Evolutionary conservation across 2,329 filamentous ascomycete genomes (phyloP).

Genomic region (Cladophialophora carrionii): DNA sequence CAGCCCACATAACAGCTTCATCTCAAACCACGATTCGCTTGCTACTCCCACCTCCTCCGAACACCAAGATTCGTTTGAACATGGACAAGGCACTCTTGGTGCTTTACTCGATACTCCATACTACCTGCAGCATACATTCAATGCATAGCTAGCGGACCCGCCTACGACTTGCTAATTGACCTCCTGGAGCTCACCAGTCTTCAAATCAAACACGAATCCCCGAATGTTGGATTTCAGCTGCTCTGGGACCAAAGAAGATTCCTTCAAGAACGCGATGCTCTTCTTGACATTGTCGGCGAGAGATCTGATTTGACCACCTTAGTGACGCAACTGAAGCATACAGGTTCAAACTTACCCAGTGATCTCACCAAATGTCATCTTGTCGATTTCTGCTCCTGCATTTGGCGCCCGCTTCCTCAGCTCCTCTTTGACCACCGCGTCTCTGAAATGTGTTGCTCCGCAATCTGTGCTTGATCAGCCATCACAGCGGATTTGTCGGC

Average conservation of each 20-base stretch:
- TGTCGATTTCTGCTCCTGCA: slow-evolving; percentile 16
- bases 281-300: slow-evolving; percentile 25
- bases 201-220: slow-evolving; percentile 25
- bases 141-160: neutral
- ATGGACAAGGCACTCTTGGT: neutral
- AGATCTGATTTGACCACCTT: slow-evolving; percentile 6
- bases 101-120: neutral
- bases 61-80: neutral
- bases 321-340: neutral
- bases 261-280: slow-evolving; percentile 24
- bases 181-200: slow-evolving; percentile 22
- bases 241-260: slow-evolving; percentile 15
- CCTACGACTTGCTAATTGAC: slow-evolving; percentile 3
- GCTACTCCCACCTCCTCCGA: neutral
- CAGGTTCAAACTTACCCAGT: slow-evolving; percentile 13
- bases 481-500: neutral
- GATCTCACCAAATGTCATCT: slow-evolving; percentile 21
- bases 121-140: neutral
- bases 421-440: slow-evolving; percentile 18
- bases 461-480: slow-evolving; percentile 17
- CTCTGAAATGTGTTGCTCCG: slow-evolving; percentile 22
- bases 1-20: neutral
- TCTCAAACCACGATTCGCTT: neutral
- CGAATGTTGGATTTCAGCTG: slow-evolving; percentile 16
- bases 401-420: slow-evolving; percentile 18